Evolutionary conservation across 148 eudicot species (phyloP).

Genomic region (Persicaria maculosa): DNA sequence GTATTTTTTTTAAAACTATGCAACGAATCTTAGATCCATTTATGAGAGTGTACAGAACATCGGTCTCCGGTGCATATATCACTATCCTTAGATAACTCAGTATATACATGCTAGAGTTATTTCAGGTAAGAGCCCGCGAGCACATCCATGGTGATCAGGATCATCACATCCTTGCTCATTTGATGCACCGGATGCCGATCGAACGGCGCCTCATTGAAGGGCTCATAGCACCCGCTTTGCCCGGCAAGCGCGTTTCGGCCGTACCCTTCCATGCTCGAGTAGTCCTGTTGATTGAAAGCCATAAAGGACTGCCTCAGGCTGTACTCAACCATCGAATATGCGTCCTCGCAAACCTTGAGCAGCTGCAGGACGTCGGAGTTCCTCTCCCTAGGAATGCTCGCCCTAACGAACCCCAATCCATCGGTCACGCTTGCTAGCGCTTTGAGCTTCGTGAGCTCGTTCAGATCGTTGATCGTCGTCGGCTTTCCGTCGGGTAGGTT

Average conservation of each 20-base stretch:
- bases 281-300: background rate
- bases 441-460: background rate
- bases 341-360: background rate
- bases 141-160: background rate
- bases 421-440: background rate
- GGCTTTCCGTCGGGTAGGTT: background rate
- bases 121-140: background rate
- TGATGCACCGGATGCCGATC: background rate
- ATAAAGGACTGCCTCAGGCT: background rate
- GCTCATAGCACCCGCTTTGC: background rate
- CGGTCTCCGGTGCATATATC: no score
- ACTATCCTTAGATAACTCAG: no score
- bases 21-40: no score
- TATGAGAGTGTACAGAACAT: no score
- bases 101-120: no score
- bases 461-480: background rate
- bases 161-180: background rate
- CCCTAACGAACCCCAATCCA: background rate
- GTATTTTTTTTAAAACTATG: no score
- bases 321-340: background rate
- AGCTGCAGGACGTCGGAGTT: background rate
- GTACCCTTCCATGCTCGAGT: background rate
- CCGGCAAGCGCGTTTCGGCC: background rate
- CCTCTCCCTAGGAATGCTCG: background rate
- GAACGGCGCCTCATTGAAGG: background rate